Evolutionary conservation across 2,329 filamentous ascomycete genomes (phyloP), one percentile per base, ranked within the genome.

Genomic region (Xylariaceae sp.): DNA sequence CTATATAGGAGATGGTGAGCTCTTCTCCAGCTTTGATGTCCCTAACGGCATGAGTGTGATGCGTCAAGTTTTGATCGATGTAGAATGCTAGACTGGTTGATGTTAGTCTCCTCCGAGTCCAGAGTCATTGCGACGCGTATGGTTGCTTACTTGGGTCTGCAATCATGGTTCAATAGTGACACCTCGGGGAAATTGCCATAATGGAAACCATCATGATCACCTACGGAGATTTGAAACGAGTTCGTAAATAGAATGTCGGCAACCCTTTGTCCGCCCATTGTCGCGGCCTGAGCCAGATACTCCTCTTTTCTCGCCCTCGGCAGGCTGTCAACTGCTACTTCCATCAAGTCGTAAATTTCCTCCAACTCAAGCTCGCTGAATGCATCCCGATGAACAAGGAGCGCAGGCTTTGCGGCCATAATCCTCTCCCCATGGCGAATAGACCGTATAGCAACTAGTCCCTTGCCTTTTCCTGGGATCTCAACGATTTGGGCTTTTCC

Each of bases 1-100:
- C 70, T 11, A 72, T 70, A 35, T 76, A 77, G n/a, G 73, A 69
- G 20, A 76, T 74, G 0, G 66, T 72, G 6, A 77, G 71, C 53
- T 77, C 74, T 41, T 74, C 72, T 10, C 68, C 72, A 16, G 59
- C 15, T 10, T 53, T 54, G 20, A 74, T 67, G 3, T 65, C 62
- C 16, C 73, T 58, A 1, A 69, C 70, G 1, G 68, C 71, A 36
- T 69, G 67, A 0, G 75, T 72, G n/a, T 68, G 66, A 47, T 76
- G 73, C n/a, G 71, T 72, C 3, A 77, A 58, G 15, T 64, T 55
- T 1, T 65, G 41, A 37, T 75, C 70, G 5, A 76, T 61, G 24
- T 72, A 67, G 45, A 67, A 70, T 5, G 62, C 65, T 6, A 74
- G 72, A 56, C 59, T 63, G 7, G 11, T 9, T 5, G 16, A 18